A percentile compares a stretch with the other conserved stretches of the same genome.
Conservation (phyloP, 78 protist genomes). For the Monosiga brevicollis region DNA sequence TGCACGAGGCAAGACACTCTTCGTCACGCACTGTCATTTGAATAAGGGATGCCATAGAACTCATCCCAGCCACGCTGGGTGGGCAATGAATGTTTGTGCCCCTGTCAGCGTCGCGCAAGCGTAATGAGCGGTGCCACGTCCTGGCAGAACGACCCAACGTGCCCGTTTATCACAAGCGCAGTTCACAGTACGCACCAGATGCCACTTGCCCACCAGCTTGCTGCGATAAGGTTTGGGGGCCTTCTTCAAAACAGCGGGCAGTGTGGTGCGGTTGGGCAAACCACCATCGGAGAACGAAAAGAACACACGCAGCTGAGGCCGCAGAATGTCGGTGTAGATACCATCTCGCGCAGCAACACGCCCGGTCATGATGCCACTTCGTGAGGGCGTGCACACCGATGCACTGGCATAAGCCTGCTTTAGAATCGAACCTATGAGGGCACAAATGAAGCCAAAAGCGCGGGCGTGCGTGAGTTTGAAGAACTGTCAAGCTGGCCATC, state of each 20-base stretch:
- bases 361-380: neutral
- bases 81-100: neutral
- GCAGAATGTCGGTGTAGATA: neutral
- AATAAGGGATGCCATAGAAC: neutral
- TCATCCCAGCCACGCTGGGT: neutral
- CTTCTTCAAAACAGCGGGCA: too few species aligned
- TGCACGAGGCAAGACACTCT: neutral
- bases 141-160: neutral
- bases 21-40: neutral
- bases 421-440: too few species aligned
- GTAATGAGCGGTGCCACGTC: neutral
- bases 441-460: too few species aligned
- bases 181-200: neutral
- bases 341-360: neutral
- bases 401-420: neutral
- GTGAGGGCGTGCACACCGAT: neutral
- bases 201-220: neutral
- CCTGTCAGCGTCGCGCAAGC: neutral
- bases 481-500: too few species aligned
- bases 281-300: neutral
- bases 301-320: neutral
- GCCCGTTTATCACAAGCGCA: neutral
- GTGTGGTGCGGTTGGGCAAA: too few species aligned
- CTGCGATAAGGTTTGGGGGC: neutral
- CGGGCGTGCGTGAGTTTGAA: too few species aligned